phyloP scores from a whole-genome alignment of 2,329 filamentous ascomycete species.

The Pseudogymnoascus sp. region DNA sequence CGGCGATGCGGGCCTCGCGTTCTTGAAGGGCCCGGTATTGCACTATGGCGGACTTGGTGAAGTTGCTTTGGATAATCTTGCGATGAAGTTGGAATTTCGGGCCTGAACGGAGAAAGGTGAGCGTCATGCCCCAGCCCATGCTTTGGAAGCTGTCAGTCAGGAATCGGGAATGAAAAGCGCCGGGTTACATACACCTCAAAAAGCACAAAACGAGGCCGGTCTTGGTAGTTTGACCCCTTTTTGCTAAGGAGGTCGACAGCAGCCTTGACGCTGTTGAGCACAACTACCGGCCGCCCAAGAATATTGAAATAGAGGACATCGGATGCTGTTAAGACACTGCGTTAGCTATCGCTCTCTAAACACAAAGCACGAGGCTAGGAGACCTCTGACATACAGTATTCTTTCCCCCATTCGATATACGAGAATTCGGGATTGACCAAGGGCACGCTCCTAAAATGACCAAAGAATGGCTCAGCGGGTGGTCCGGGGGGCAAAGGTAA shows the following conservation, averaged over 20 bases:
- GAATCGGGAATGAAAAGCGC: background rate
- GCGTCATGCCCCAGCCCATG: slow-evolving; percentile 40
- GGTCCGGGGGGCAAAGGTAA: slow-evolving; percentile 25
- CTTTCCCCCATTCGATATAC: slow-evolving; percentile 23
- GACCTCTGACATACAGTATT: slow-evolving; percentile 20
- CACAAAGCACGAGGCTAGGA: slow-evolving; percentile 14
- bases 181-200: slow-evolving; percentile 14
- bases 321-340: slow-evolving; percentile 6
- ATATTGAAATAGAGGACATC: slow-evolving; percentile 20
- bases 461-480: slow-evolving; percentile 23
- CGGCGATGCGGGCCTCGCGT: slow-evolving; percentile 30
- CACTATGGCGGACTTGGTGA: slow-evolving; percentile 35
- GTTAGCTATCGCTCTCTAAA: background rate
- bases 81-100: slow-evolving; percentile 40
- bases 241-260: slow-evolving; percentile 40
- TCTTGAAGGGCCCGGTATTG: slow-evolving; percentile 30
- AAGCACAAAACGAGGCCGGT: slow-evolving; percentile 39
- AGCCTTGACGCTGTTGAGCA: slow-evolving; percentile 39
- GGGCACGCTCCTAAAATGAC: slow-evolving; percentile 24
- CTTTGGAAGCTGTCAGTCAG: slow-evolving; percentile 6
- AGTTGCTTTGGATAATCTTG: slow-evolving; percentile 39
- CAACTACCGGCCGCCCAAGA: slow-evolving; percentile 32
- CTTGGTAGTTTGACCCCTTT: slow-evolving; percentile 39
- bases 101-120: slow-evolving; percentile 41
- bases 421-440: slow-evolving; percentile 20